phyloP scores from a whole-genome alignment of 1,284 basidiomycete species.

The Anthracocystis panici-leucophaei region DNA sequence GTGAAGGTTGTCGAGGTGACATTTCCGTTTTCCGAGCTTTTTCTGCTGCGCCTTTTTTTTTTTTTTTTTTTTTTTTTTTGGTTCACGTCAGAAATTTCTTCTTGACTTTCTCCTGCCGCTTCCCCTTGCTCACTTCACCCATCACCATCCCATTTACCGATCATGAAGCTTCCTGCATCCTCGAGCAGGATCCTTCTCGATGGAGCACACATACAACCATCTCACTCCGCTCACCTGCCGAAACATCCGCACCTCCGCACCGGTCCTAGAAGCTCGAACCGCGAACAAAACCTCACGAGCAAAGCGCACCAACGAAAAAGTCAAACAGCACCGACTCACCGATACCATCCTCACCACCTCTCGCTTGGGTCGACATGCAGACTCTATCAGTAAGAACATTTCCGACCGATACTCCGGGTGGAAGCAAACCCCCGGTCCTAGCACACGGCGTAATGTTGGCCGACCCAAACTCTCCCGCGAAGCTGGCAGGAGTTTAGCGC shows the following conservation, averaged over 20 bases:
- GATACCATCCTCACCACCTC: constrained; percentile 41
- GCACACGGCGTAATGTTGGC: constrained; percentile 28
- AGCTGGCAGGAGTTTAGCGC: constrained; percentile 12
- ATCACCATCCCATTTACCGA: too few relatives aligned
- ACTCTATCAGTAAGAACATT: constrained; percentile 12
- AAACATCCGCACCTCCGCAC: constrained; percentile 1
- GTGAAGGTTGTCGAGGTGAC: constrained; percentile 2
- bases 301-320: constrained; percentile 7
- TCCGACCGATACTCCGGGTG: constrained; percentile 39
- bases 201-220: neutral
- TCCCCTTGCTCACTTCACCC: neutral
- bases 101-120: neutral
- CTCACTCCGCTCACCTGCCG: neutral
- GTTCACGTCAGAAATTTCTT: constrained; percentile 11
- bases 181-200: constrained; percentile 16
- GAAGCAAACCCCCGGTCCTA: constrained; percentile 40
- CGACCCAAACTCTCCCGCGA: constrained; percentile 29
- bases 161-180: constrained; percentile 9
- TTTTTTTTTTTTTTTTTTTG: constrained; percentile 10
- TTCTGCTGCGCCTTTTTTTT: neutral
- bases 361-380: constrained; percentile 15
- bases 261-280: neutral
- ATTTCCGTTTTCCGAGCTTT: constrained; percentile 3
- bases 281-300: neutral
- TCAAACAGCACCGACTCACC: constrained; percentile 9